These are phyloP conservation scores for Ophiostoma populinum DNA, from an alignment of 2,329 filamentous ascomycete species.

Conservation along the genomic window DNA sequence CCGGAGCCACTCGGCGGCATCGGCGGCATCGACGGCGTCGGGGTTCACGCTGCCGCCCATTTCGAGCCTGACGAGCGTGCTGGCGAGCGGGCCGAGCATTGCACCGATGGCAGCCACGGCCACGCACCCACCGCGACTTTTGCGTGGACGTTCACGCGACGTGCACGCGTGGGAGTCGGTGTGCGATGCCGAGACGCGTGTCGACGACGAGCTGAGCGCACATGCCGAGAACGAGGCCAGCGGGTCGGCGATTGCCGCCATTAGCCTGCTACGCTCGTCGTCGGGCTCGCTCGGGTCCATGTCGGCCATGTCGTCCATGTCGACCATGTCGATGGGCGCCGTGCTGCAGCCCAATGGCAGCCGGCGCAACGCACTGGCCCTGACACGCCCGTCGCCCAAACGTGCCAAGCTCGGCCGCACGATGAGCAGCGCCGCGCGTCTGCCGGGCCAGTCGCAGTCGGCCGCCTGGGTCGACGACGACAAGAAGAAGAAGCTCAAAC, in stretches of 20 bases:
- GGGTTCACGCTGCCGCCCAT: constrained; percentile 40
- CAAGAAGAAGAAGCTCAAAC: constrained; percentile 24
- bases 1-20: constrained; percentile 53
- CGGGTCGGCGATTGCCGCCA: constrained; percentile 65
- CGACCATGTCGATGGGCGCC: constrained; percentile 19
- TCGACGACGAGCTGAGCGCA: constrained; percentile 55
- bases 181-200: constrained; percentile 59
- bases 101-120: constrained; percentile 6
- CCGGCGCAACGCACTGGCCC: constrained; percentile 43
- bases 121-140: constrained; percentile 27
- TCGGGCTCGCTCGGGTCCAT: no score
- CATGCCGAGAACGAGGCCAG: constrained; percentile 66
- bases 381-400: constrained; percentile 29
- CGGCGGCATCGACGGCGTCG: constrained; percentile 21
- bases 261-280: constrained; percentile 67
- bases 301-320: constrained; percentile 34
- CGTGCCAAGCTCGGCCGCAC: constrained; percentile 44
- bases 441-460: constrained; percentile 26
- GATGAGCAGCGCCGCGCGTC: constrained; percentile 42
- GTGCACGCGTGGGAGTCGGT: constrained; percentile 84
- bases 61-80: constrained; percentile 30
- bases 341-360: constrained; percentile 36
- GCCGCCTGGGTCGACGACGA: constrained; percentile 15
- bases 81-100: constrained; percentile 8
- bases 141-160: constrained; percentile 64